Evolutionary conservation across 2,329 filamentous ascomycete genomes (phyloP), one percentile per base, ranked within the genome.

Genomic region (Fusarium verrucosum): DNA sequence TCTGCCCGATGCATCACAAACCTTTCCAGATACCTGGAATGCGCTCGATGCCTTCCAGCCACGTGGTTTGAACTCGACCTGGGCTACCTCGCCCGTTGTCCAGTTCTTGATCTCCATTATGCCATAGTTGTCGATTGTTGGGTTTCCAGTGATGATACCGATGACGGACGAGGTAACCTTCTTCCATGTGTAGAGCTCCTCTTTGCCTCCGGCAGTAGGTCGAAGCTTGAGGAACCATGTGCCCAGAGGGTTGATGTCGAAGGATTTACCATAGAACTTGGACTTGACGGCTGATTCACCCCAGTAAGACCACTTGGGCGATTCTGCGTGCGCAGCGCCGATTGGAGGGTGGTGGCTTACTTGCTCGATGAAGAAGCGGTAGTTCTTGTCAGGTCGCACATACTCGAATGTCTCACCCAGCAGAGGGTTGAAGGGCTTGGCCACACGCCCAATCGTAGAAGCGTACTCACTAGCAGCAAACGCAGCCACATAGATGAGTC

Each of bases 141-240:
- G 95, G 70, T 92, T 97, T 43, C 95, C 95, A 0, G 94, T 98
- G 72, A 99, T 97, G 77, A 99, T 99, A 57, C 95, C 95, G 58
- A 98, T 89, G n/a, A 99, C 95, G 3, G 94, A 96, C 2, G 93
- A 95, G 1, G 94, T 98, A 17, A 97, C 93, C 80, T 99, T 99
- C 80, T 97, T 98, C 95, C 95, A 99, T 0, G 94, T 97, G 78
- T 96, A 99, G 3, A 97, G 82, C 69, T 99, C 95, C 65, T 91
- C 89, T 70, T 90, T 89, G 10, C 88, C 90, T 5, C 90, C 92
- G 4, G 87, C 82, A 1, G 85, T 85, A 1, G 94, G 92, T 2
- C 92, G 89, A 25, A 99, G 82, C 72, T 86, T 92, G 59, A 98
- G 81, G 81, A 98, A 99, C 95, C 95, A 99, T 9, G 95, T 99